These are phyloP conservation scores for Trypanosomatidae sp. DNA, from an alignment of 208 protist genomes.

Conservation along the genomic window DNA sequence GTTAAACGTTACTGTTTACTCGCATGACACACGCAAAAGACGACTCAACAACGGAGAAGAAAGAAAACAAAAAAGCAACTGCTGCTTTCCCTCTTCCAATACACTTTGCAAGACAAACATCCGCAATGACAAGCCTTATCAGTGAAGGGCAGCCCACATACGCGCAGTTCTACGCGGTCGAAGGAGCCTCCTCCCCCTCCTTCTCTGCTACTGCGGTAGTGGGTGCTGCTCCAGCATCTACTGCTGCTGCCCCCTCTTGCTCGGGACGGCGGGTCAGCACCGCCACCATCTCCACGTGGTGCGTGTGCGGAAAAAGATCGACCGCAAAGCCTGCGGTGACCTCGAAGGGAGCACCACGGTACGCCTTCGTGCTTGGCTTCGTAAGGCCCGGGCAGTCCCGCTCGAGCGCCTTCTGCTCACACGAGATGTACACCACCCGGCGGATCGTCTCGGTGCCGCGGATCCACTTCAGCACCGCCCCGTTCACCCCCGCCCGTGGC, in stretches of 20 bases:
- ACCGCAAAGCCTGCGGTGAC: slow-evolving; percentile 87
- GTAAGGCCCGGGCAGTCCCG: slow-evolving; percentile 82
- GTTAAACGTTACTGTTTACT: no score
- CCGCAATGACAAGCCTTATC: no score
- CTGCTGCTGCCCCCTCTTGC: background rate
- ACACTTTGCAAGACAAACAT: no score
- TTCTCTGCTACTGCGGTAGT: background rate
- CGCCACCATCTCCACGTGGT: slow-evolving; percentile 94
- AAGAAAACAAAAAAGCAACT: no score
- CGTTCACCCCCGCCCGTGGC: slow-evolving; percentile 84
- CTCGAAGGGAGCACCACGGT: slow-evolving; percentile 78
- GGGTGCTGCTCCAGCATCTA: no score
- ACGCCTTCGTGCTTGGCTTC: slow-evolving; percentile 78
- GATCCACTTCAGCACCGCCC: slow-evolving; percentile 92
- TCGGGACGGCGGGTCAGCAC: slow-evolving; percentile 70
- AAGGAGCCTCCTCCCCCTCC: slow-evolving; percentile 10
- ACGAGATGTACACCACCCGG: slow-evolving; percentile 95
- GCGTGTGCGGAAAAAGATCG: slow-evolving; percentile 96
- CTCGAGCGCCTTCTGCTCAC: slow-evolving; percentile 93
- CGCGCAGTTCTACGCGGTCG: no score
- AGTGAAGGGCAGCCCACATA: no score
- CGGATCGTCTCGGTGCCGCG: slow-evolving; percentile 82
- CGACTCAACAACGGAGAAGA: no score
- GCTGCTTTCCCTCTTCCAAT: no score
- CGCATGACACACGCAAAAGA: no score